Base-by-base conservation (phyloP, 768 basidiomycete species). In the Pleurotus eryngii region DNA sequence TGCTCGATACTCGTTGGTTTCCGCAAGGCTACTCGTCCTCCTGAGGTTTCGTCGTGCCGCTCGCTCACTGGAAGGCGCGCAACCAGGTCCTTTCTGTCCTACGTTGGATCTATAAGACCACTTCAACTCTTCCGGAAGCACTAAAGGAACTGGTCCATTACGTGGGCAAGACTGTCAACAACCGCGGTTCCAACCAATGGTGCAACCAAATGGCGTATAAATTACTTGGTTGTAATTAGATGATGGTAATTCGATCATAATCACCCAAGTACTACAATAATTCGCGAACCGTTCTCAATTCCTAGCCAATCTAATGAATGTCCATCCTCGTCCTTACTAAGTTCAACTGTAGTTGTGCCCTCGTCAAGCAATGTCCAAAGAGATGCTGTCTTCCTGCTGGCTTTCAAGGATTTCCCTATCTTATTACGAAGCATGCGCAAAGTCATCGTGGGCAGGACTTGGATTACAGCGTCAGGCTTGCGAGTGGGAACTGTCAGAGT, bases 251-350 rank as follows among this genome's bases (percentile, higher is more conserved):
- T 35, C 30, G 11, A 35, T 35, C 30, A 35, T 35, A 35, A 35
- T 35, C 30, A 35, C 30, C 30, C 30, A 65, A 56, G 75, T 72
- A 17, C 67, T 30, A 20, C 39, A 24, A 54, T 26, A 3, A 54
- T 43, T 54, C 24, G 38, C 26, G 51, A 39, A n/a, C 26, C 80
- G 6, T 81, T 77, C 57, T 90, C 87, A 38, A 92, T 65, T 5
- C 91, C 90, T 65, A 86, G 81, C 88, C 89, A 91, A 58, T 77
- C 81, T 42, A 92, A 67, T 53, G 84, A 79, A 55, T 79, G 80
- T 11, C 67, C 61, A 49, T 88, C 83, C 26, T 79, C 64, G 24
- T 77, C 72, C n/a, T 56, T 57, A 17, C 74, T 74, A 27, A 93
- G 70, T 53, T 77, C 74, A 22, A 74, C 71, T 8, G 37, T n/a